Percentiles rank a stretch among this genome's conserved stretches.
These are phyloP conservation scores for Actinomortierella ambigua DNA, from an alignment of 371 early-diverging fungal species.

Conservation along the genomic window DNA sequence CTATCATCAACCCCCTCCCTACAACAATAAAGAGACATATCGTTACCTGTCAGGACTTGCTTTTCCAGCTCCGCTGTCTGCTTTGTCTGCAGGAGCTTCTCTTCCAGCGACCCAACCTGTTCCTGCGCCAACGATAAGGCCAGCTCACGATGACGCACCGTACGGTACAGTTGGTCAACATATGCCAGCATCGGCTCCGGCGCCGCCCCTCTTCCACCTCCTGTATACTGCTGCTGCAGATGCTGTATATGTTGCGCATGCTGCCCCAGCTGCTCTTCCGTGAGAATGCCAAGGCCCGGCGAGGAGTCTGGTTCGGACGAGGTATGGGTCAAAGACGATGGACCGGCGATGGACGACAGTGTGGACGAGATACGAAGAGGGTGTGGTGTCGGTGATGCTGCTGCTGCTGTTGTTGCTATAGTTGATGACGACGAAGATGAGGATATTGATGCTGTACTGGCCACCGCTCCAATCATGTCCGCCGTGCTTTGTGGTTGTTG, in stretches of 20 bases:
- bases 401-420: no score
- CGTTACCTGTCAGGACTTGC: constrained; percentile 16
- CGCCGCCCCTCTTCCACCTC: background rate
- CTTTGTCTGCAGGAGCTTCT: constrained; percentile 18
- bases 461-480: no score
- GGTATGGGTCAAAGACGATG: no score
- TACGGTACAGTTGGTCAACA: constrained; percentile 21
- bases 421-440: no score
- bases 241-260: background rate
- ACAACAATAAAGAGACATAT: background rate
- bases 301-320: no score
- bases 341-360: no score
- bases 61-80: constrained; percentile 6
- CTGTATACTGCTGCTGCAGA: background rate
- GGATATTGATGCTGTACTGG: no score
- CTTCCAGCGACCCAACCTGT: constrained; percentile 10
- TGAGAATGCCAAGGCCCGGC: no score
- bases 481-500: no score
- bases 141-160: constrained; percentile 15
- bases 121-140: constrained; percentile 15
- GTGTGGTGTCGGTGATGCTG: no score
- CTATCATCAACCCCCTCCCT: no score
- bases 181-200: constrained; percentile 5
- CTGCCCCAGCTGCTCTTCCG: background rate
- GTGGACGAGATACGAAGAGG: no score